Evolutionary conservation across 2,329 filamentous ascomycete species (phyloP), one percentile per base, ranked within the genome.

Genomic region (Cryphonectria nitschkei): DNA sequence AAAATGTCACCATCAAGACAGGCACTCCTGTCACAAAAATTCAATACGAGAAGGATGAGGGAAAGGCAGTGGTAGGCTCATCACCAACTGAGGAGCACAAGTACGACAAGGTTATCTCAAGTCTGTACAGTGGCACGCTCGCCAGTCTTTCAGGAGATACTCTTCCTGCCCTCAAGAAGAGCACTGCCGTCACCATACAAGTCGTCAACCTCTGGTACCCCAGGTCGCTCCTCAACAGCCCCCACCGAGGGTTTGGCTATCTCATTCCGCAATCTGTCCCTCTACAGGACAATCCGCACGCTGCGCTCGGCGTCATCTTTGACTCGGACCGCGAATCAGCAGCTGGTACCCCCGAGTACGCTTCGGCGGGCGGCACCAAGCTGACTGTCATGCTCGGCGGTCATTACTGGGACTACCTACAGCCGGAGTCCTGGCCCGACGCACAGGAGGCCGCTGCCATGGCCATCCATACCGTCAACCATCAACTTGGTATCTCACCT

Each of bases 321-420:
- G 94, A 97, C 80, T 93, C 90, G 2, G 90, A 93, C 74, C 87
- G 87, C 26, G 78, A 80, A 37, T 70, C 70, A 16, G 72, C 67
- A 26, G 71, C 80, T 66, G 75, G 77, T 68, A 34, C 54, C 63
- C 68, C 70, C n/a, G 52, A 70, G 62, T 41, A 76, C 46, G 69
- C 26, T 34, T 37, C 34, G 19, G 67, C 43, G 50, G 77, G 79
- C 0, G 94, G 93, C 34, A 97, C 94, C 19, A 97, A 97, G 80
- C 81, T 98, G 68, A 97, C 95, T 22, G 93, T 98, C 75, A 97
- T 99, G 90, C 84, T 99, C 70, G 96, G 96, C 71, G 96, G 96
- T 1, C 94, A 98, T 81, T 94, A 93, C 87, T 98, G 93, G 93
- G 86, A 94, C 78, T 87, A 84, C 70, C 76, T 74, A 62, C 76